Evolutionary conservation across 2,329 filamentous ascomycete species (phyloP).

Genomic region (Didymella keratinophila): DNA sequence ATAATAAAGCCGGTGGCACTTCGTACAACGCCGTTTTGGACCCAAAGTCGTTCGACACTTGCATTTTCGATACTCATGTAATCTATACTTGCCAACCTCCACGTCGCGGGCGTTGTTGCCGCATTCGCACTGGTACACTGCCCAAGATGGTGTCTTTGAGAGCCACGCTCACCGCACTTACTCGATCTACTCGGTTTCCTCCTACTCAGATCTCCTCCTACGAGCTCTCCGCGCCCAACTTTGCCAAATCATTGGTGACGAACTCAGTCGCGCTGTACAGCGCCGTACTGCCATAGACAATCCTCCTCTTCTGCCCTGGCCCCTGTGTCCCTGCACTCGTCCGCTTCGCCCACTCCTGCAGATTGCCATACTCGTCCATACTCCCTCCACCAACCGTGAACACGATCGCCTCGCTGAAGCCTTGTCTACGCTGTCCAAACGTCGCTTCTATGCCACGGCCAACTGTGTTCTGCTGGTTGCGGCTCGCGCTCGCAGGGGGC

Average conservation of each 20-base stretch:
- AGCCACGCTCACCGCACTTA: not conserved
- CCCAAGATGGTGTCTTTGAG: not conserved
- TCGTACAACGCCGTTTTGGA: not conserved
- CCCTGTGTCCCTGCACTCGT: conserved; percentile 65
- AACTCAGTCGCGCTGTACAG: conserved; percentile 70
- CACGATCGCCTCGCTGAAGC: conserved; percentile 89
- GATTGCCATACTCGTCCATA: conserved; percentile 98
- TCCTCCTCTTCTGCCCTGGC: conserved; percentile 73
- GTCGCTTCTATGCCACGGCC: conserved; percentile 74
- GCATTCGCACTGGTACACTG: not conserved
- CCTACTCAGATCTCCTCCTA: conserved; percentile 10
- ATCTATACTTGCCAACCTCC: not conserved
- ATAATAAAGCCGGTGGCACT: not conserved
- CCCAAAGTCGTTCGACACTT: conserved; percentile 1
- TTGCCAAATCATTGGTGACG: conserved; percentile 63
- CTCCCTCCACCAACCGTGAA: conserved; percentile 92
- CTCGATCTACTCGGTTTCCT: conserved; percentile 1
- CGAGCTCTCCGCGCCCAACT: conserved; percentile 61
- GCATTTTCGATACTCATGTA: conserved; percentile 4
- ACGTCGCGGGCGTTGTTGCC: not conserved
- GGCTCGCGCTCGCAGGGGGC: conserved; percentile 74
- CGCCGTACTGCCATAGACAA: conserved; percentile 94
- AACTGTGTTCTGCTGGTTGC: conserved; percentile 52
- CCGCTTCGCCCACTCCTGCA: conserved; percentile 93
- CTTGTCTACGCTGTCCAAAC: conserved; percentile 89